Evolutionary conservation across 1,284 basidiomycete species (phyloP), one percentile per base, ranked within the genome.

Genomic region (Ceratobasidium sp.): DNA sequence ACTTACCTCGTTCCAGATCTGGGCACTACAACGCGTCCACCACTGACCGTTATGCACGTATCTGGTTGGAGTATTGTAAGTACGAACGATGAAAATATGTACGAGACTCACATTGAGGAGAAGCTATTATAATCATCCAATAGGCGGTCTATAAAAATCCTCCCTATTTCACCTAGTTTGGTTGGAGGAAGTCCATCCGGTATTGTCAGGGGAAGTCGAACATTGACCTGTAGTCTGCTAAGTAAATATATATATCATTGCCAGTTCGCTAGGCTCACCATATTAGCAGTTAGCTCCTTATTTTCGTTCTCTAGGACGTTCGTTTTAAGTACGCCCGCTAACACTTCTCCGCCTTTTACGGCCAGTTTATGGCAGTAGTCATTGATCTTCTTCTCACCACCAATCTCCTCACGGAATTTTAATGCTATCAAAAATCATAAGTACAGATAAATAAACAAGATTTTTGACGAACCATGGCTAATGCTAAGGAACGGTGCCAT

Each of bases 311-410:
- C 87, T 81, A 96, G 82, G 1, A 92, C 83, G 0, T 80, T 79
- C 0, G 93, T 94, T 5, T 87, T 88, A 39, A 93, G 80, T 1
- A 89, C 80, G 74, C 89, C 84, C 0, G 88, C 87, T 2, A 95
- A 83, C 14, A 82, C 81, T 73, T 85, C 84, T 0, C 92, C 93
- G 21, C 93, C 95, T 67, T 85, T 81, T 0, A 91, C 76, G 0
- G 94, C 95, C 28, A 96, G 85, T 6, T 84, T 79, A 77, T 90
- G 90, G 76, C 88, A 93, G 80, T 96, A 94, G 3, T 81, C 83
- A 77, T 90, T 89, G 74, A 96, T 94, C 71, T 85, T 85, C 18
- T 85, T 82, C 80, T 97, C 95, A 1, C 95, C 95, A 0, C 94
- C 95, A 23, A 96, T 83, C 86, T 88, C 90, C 61, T 87, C 78